Evolutionary conservation across 768 basidiomycete genomes (phyloP), one percentile per base, ranked within the genome.

Genomic region (Boletus rex-veris): DNA sequence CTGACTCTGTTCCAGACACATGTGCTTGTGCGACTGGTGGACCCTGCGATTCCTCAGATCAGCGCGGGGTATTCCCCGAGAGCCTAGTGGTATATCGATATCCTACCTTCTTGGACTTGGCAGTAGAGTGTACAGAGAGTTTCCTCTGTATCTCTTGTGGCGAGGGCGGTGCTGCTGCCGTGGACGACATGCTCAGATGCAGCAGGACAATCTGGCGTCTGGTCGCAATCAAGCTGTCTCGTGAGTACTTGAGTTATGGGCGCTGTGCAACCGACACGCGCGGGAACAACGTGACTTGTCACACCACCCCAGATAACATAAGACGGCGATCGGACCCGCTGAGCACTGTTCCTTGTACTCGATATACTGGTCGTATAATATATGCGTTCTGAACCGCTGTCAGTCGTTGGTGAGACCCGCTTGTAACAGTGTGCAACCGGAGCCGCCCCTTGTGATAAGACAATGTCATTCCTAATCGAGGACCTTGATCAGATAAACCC

Each of bases 111-210:
- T 75, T 72, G 53, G 77, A 79, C 64, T 74, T 79, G 33, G 82
- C 74, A 3, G 76, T 77, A 0, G 86, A 82, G 61, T 87, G 86
- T 18, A 90, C 80, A 3, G 90, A 92, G 7, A 95, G 81, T 67
- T 93, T 94, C 59, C 90, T 79, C 53, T 89, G 81, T 16, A 95
- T 83, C 74, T 95, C 92, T 68, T 92, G 90, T 15, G 86, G 85
- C 12, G 92, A 86, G 8, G 90, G 92, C 5, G 91, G 88, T 14
- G 86, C 50, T 38, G 63, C 70, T 43, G 66, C 46, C 43, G 70
- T 66, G 49, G 61, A 57, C 44, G 65, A 60, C 67, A 70, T 70
- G 31, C 36, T 57, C 48, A 28, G 45, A 57, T 60, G 33, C 47
- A 38, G 58, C 46, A 52, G 48, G 49, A 44, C 36, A n/a, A 35